Conservation (phyloP, 371 early-diverging fungal species). For the Lichtheimia corymbifera region DNA sequence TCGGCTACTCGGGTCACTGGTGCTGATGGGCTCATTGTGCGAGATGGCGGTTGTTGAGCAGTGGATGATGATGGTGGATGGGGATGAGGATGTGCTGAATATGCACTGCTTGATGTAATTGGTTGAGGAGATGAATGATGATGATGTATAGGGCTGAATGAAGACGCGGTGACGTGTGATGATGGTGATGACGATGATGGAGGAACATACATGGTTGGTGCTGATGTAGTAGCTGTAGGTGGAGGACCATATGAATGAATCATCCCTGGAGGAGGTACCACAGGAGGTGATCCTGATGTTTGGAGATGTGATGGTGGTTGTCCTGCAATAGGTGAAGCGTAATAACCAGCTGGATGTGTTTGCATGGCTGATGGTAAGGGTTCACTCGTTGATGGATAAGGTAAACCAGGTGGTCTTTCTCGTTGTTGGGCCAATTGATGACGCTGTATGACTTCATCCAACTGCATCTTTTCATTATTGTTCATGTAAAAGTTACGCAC, state of each 20-base stretch:
- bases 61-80: not conserved
- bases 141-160: not conserved
- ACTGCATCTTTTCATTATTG: slow-evolving; percentile 68
- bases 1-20: slow-evolving; percentile 50
- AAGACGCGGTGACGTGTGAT: too few species aligned
- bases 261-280: slow-evolving; percentile 4
- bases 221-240: not conserved
- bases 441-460: slow-evolving; percentile 54
- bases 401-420: slow-evolving; percentile 2
- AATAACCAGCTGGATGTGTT: slow-evolving; percentile 18
- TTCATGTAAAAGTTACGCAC: slow-evolving; percentile 81
- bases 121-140: not conserved
- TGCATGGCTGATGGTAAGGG: slow-evolving; percentile 13
- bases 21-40: slow-evolving; percentile 6
- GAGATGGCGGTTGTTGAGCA: not conserved
- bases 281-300: slow-evolving; percentile 12
- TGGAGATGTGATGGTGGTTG: too few species aligned
- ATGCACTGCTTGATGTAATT: not conserved
- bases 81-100: not conserved
- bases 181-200: not conserved
- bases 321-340: slow-evolving; percentile 9
- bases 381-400: not conserved
- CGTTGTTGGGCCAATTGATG: slow-evolving; percentile 25
- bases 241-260: slow-evolving; percentile 8
- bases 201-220: not conserved